Conservation (phyloP, 2,329 filamentous ascomycete genomes). For the Cladosporium sp. region DNA sequence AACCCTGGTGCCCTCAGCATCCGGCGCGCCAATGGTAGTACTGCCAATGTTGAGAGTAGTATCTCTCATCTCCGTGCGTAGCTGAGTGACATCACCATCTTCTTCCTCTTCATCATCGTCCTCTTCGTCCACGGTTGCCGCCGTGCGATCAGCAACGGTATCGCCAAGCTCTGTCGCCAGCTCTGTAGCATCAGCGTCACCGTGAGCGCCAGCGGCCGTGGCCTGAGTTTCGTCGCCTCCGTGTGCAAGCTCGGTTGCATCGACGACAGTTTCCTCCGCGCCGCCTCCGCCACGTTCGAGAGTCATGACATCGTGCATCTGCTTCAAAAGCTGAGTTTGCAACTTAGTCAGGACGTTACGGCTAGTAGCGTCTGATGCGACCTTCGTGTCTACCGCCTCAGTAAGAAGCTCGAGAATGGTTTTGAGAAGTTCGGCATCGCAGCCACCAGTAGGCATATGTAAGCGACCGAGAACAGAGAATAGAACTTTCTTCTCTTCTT, state of each 20-base stretch:
- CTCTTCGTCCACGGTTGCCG: conserved; percentile 17
- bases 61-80: conserved; percentile 33
- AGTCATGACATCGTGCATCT: conserved; percentile 48
- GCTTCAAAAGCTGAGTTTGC: conserved; percentile 53
- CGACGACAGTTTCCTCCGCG: conserved; percentile 36
- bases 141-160: background rate
- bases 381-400: conserved; percentile 52
- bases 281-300: conserved; percentile 37
- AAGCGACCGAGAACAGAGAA: conserved; percentile 80
- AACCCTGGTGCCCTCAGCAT: conserved; percentile 41
- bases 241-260: conserved; percentile 28
- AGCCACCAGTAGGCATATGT: conserved; percentile 63
- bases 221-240: conserved; percentile 5
- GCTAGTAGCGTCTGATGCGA: conserved; percentile 55
- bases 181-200: conserved; percentile 14
- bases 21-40: conserved; percentile 36
- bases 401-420: conserved; percentile 49
- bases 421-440: conserved; percentile 37
- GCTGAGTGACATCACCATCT: conserved; percentile 24
- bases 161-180: background rate
- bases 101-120: conserved; percentile 31
- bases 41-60: conserved; percentile 31
- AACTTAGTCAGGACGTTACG: conserved; percentile 59
- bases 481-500: conserved; percentile 83
- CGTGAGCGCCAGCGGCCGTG: background rate